A percentile compares a stretch with the other conserved stretches of the same genome.
These are phyloP conservation scores for Aspergillus viridinutans DNA, from an alignment of 2,329 filamentous ascomycete species.

Conservation along the genomic window DNA sequence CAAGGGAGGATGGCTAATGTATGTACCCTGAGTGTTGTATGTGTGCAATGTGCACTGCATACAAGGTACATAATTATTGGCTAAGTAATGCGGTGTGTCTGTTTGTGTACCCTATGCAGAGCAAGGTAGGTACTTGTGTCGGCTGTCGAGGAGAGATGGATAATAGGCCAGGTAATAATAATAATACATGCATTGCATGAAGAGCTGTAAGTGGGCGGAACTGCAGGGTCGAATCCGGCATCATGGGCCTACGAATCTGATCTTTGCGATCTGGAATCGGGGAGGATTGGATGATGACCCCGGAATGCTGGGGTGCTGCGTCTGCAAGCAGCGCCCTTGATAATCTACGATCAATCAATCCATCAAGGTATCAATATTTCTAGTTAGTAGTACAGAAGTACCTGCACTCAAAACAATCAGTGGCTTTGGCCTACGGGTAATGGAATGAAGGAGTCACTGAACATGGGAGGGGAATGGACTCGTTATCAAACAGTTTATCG, in stretches of 20 bases:
- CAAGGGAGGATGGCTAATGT: neutral
- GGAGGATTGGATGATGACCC: neutral
- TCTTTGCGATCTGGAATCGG: neutral
- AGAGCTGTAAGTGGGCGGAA: slow-evolving; percentile 11
- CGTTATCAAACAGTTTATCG: neutral
- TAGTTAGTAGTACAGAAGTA: neutral
- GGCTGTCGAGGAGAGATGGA: neutral
- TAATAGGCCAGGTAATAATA: neutral
- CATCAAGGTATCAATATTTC: no score
- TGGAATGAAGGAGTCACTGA: no score
- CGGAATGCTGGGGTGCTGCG: slow-evolving; percentile 1
- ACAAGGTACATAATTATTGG: no score
- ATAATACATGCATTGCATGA: slow-evolving; percentile 11
- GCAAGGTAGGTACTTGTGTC: neutral
- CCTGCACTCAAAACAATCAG: neutral
- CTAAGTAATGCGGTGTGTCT: neutral
- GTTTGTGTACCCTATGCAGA: no score
- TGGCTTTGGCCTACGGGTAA: no score
- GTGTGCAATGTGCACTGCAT: neutral
- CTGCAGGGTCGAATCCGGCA: slow-evolving; percentile 14
- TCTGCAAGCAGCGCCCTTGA: no score
- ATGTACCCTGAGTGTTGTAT: neutral
- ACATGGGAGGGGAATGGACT: slow-evolving; percentile 1
- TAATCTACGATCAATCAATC: no score
- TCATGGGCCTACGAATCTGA: slow-evolving; percentile 13